Percentiles rank a stretch among this genome's conserved stretches.
Conservation (phyloP, 2,329 filamentous ascomycete genomes). For the Fusarium graminum region DNA sequence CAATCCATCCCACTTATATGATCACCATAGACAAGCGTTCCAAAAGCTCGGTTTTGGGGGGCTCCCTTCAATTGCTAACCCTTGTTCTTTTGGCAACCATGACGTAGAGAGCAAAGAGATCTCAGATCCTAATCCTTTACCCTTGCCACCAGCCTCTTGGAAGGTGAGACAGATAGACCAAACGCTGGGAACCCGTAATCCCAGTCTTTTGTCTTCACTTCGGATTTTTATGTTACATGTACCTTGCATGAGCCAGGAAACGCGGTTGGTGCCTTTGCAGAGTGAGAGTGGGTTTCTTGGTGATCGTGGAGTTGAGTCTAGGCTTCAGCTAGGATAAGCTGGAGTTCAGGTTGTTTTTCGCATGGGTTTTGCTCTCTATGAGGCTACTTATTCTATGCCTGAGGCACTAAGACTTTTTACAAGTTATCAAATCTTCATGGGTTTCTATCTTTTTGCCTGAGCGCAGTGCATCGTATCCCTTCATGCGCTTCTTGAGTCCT, state of each 20-base stretch:
- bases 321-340: constrained; percentile 9
- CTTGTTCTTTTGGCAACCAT: constrained; percentile 8
- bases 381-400: too few relatives aligned
- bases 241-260: constrained; percentile 38
- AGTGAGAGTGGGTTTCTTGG: constrained; percentile 17
- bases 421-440: neutral
- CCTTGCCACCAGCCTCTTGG: constrained; percentile 27
- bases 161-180: constrained; percentile 12
- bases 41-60: constrained; percentile 8
- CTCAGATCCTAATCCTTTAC: neutral
- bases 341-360: constrained; percentile 8
- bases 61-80: neutral
- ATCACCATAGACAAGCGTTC: constrained; percentile 22
- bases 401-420: neutral
- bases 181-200: constrained; percentile 1
- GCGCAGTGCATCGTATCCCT: neutral
- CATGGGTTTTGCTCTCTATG: too few relatives aligned
- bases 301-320: constrained; percentile 6
- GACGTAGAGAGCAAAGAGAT: constrained; percentile 19
- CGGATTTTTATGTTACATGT: constrained; percentile 17
- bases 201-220: constrained; percentile 11
- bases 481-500: too few relatives aligned
- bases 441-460: neutral
- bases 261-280: constrained; percentile 29
- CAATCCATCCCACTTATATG: neutral